Conservation (phyloP, 805 yeast species). For the Debaryomyces maramus region DNA sequence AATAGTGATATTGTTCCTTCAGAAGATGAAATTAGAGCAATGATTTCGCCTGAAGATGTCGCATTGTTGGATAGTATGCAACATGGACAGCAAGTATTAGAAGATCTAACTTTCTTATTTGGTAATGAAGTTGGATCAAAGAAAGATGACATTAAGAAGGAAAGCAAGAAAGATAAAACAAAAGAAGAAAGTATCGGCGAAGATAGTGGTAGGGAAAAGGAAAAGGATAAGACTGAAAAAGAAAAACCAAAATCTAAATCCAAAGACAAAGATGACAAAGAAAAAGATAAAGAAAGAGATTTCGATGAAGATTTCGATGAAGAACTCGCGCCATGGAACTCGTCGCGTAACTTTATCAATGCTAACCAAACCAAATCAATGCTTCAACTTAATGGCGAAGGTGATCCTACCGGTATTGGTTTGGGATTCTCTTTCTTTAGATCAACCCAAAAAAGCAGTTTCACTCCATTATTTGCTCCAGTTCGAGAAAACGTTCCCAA, state of each 20-base stretch:
- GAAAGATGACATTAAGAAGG: conserved; percentile 24
- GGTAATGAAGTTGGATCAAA: conserved; percentile 28
- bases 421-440: conserved; percentile 85
- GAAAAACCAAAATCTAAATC: conserved; percentile 20
- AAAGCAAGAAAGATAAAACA: conserved; percentile 21
- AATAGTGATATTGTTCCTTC: conserved; percentile 58
- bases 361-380: conserved; percentile 97
- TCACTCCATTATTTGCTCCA: conserved; percentile 43
- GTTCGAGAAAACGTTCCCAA: conserved; percentile 40
- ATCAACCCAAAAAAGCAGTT: conserved; percentile 95
- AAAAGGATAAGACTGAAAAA: conserved; percentile 21
- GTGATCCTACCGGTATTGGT: conserved; percentile 92
- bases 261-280: conserved; percentile 13
- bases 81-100: conserved; percentile 84
- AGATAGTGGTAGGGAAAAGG: conserved; percentile 39
- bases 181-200: conserved; percentile 44
- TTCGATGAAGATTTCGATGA: conserved; percentile 68
- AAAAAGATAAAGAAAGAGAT: conserved; percentile 26
- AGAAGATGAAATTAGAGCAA: conserved; percentile 72
- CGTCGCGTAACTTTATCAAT: conserved; percentile 84
- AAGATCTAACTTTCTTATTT: conserved; percentile 67
- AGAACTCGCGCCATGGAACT: conserved; percentile 91
- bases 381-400: conserved; percentile 91
- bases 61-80: conserved; percentile 88
- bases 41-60: conserved; percentile 91